Percentiles rank a stretch among this genome's conserved stretches.
Conservation (phyloP, 2,329 filamentous ascomycete genomes). For the Tolypocladium album region DNA sequence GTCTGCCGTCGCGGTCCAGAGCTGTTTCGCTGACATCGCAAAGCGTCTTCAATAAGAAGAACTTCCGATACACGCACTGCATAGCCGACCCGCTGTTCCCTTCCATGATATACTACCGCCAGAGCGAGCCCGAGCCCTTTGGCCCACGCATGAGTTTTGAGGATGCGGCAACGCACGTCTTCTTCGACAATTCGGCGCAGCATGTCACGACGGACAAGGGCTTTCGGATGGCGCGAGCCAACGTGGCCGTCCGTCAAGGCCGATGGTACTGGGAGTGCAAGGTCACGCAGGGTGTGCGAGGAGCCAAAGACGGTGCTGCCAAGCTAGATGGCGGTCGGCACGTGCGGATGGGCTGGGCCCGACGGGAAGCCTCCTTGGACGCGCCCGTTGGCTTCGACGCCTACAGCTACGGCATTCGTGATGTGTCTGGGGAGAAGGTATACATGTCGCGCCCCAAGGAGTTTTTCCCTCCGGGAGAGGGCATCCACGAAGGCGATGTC, state of each 20-base stretch:
- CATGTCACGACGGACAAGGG: slow-evolving; percentile 86
- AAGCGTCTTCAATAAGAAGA: slow-evolving; percentile 54
- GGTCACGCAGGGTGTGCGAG: slow-evolving; percentile 62
- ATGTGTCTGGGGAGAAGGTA: slow-evolving; percentile 82
- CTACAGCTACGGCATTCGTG: slow-evolving; percentile 89
- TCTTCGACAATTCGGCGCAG: slow-evolving; percentile 64
- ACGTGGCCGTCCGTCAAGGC: slow-evolving; percentile 82
- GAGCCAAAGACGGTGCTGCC: slow-evolving; percentile 26
- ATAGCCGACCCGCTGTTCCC: slow-evolving; percentile 83
- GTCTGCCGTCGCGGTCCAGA: neutral
- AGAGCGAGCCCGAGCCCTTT: slow-evolving; percentile 77
- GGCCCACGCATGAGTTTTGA: slow-evolving; percentile 83
- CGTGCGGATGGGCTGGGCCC: slow-evolving; percentile 79
- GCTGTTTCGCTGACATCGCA: slow-evolving; percentile 1
- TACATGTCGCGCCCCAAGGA: slow-evolving; percentile 90
- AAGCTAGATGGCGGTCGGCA: slow-evolving; percentile 43
- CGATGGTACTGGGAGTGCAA: slow-evolving; percentile 92
- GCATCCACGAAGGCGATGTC: slow-evolving; percentile 82
- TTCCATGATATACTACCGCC: slow-evolving; percentile 78
- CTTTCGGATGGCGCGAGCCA: slow-evolving; percentile 82
- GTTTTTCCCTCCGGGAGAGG: slow-evolving; percentile 69
- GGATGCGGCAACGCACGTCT: slow-evolving; percentile 77
- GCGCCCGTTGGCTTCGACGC: slow-evolving; percentile 79
- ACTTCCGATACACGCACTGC: slow-evolving; percentile 82
- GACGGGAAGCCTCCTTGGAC: slow-evolving; percentile 71